Conservation (phyloP, 2,329 filamentous ascomycete species). For the Colletotrichum cereale region DNA sequence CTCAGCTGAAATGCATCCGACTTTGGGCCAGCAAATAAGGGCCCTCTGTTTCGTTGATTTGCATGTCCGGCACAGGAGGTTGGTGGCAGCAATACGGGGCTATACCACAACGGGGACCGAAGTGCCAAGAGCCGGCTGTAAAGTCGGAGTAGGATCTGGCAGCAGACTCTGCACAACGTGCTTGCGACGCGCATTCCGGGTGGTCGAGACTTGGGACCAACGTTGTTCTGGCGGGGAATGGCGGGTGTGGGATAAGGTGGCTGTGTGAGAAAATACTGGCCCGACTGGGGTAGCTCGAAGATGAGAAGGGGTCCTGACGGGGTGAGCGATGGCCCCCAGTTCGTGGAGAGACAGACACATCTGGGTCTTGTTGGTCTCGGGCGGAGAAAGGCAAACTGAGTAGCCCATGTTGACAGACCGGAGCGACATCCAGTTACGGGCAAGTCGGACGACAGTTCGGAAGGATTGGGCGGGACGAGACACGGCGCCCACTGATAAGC, state of each 20-base stretch:
- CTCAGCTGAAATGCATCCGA: slow-evolving; percentile 23
- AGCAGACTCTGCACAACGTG: slow-evolving; percentile 37
- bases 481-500: not conserved
- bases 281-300: not conserved
- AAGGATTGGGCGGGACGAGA: slow-evolving; percentile 11
- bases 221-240: slow-evolving; percentile 25
- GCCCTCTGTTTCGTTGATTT: not conserved
- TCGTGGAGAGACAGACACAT: slow-evolving; percentile 24
- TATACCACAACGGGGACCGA: slow-evolving; percentile 33
- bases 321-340: not conserved
- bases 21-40: slow-evolving; percentile 3
- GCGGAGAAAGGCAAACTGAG: not conserved
- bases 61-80: not conserved
- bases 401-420: slow-evolving; percentile 22
- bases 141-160: slow-evolving; percentile 1
- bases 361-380: slow-evolving; percentile 8
- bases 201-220: slow-evolving; percentile 22
- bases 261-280: slow-evolving; percentile 9
- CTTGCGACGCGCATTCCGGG: slow-evolving; percentile 32
- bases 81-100: slow-evolving; percentile 14
- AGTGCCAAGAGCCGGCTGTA: slow-evolving; percentile 30
- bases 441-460: slow-evolving; percentile 17
- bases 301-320: not conserved
- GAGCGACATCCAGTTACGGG: slow-evolving; percentile 27
- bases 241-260: slow-evolving; percentile 2